Evolutionary conservation across 148 eudicot genomes (phyloP).

Genomic region (Amaranthus hypochondriacus): DNA sequence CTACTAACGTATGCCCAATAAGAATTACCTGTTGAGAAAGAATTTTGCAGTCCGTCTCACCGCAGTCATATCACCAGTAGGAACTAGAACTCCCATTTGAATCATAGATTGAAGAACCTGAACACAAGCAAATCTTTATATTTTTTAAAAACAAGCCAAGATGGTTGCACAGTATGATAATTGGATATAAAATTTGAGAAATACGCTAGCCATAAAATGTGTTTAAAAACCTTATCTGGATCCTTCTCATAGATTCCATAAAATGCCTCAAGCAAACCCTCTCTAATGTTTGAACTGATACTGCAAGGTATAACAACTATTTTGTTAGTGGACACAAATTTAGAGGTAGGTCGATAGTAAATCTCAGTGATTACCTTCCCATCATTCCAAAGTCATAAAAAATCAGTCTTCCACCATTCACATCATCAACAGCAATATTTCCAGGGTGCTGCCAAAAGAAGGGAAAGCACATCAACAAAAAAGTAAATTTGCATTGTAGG

Average conservation of each 20-base stretch:
- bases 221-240: slow-evolving; percentile 66
- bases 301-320: slow-evolving; percentile 42
- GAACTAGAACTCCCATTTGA: slow-evolving; percentile 98
- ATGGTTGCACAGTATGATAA: neutral
- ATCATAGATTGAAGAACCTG: slow-evolving; percentile 95
- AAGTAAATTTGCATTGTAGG: neutral
- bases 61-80: slow-evolving; percentile 98
- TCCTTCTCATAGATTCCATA: slow-evolving; percentile 99
- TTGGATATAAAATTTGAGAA: slow-evolving; percentile 5
- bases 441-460: slow-evolving; percentile 84
- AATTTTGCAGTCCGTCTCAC: slow-evolving; percentile 90
- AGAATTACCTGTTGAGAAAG: slow-evolving; percentile 78
- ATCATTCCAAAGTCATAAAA: slow-evolving; percentile 99
- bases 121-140: slow-evolving; percentile 7
- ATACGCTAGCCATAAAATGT: slow-evolving; percentile 9
- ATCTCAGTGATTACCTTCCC: slow-evolving; percentile 65
- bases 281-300: slow-evolving; percentile 89
- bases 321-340: slow-evolving; percentile 9
- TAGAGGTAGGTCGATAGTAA: slow-evolving; percentile 4
- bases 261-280: slow-evolving; percentile 84
- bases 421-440: slow-evolving; percentile 95
- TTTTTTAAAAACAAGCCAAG: neutral
- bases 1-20: neutral
- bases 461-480: slow-evolving; percentile 7
- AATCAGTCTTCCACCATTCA: slow-evolving; percentile 97